These are phyloP conservation scores for Colletotrichum simmondsii DNA, from an alignment of 2,329 filamentous ascomycete genomes.

Conservation along the genomic window DNA sequence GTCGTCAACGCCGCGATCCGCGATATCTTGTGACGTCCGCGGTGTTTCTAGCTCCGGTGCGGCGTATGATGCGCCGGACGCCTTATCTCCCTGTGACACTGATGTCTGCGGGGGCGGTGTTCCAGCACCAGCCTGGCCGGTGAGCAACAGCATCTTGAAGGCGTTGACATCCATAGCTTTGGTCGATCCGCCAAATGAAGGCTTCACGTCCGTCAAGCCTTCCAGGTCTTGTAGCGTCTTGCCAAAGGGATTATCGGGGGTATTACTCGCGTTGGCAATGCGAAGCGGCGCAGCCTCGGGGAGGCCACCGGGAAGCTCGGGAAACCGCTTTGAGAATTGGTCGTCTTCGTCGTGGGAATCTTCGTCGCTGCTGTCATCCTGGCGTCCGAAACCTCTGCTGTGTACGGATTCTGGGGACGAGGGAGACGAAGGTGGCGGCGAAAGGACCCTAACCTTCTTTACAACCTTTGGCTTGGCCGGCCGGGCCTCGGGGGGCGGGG, in stretches of 20 bases:
- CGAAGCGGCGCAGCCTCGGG: constrained; percentile 30
- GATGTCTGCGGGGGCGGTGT: constrained; percentile 37
- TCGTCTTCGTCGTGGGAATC: constrained; percentile 44
- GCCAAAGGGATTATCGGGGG: constrained; percentile 65
- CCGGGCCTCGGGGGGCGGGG: constrained; percentile 34
- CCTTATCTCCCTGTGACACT: constrained; percentile 57
- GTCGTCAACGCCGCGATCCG: constrained; percentile 60
- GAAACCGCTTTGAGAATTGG: constrained; percentile 33
- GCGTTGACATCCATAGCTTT: constrained; percentile 78
- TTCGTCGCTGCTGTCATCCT: constrained; percentile 37
- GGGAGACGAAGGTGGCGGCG: constrained; percentile 70
- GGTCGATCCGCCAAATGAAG: constrained; percentile 38
- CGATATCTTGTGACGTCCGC: constrained; percentile 68
- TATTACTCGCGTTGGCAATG: constrained; percentile 38
- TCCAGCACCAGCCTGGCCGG: constrained; percentile 64
- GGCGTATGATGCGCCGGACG: constrained; percentile 34
- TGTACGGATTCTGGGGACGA: constrained; percentile 54
- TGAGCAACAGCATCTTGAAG: constrained; percentile 81
- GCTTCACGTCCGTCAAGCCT: constrained; percentile 43
- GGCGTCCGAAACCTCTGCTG: constrained; percentile 38
- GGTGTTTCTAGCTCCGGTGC: constrained; percentile 56
- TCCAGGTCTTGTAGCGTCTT: constrained; percentile 66
- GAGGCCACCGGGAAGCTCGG: constrained; percentile 29
- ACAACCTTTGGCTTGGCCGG: constrained; percentile 60
- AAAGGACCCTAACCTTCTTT: constrained; percentile 76